Base-by-base conservation (phyloP, 164 flowering plant species). In the Liquidambar formosana region DNA sequence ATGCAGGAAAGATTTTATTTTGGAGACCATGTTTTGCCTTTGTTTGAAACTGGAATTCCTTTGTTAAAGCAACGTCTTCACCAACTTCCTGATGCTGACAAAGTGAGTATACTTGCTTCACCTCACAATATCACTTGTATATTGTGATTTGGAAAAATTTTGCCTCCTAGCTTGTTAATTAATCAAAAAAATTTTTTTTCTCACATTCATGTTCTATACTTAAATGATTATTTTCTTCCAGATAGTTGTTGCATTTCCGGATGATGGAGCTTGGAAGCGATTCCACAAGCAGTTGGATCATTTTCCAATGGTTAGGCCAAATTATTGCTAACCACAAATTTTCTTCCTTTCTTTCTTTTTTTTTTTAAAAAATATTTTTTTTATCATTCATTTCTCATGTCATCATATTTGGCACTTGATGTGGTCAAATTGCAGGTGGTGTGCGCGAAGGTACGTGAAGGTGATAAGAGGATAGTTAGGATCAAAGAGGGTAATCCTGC, bases 261-360 rank as follows among this genome's bases (percentile, higher is more conserved):
- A 95, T 82, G 99, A 95, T 83, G 99, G 99, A 69, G 99, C 99
- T 61, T 93, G 97, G 97, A 93, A 95, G 79, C 82, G 97, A 59
- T 95, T 93, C 73, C 92, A 95, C 88, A 93, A 93, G 85, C 89
- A 66, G 68, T 75, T 95, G 75, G 96, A 87, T 75, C 86, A 92
- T 69, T 91, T 76, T 78, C 96, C 99, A 5, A 84, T 71, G 90
- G 97, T 92, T 63, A 21, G 86, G 76, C 54, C n/a, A 9, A 16
- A 19, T 28, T 48, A 23, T 67, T 52, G 11, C 11, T 46, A n/a
- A n/a, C n/a, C n/a, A n/a, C n/a, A n/a, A n/a, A n/a, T n/a, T n/a
- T n/a, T n/a, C n/a, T n/a, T n/a, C n/a, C n/a, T n/a, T n/a, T n/a
- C n/a, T n/a, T n/a, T 3, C 26, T 11, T 18, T 45, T 11, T 44